Base-by-base conservation (phyloP, 1,284 basidiomycete species). In the Malassezia yamatoensis region DNA sequence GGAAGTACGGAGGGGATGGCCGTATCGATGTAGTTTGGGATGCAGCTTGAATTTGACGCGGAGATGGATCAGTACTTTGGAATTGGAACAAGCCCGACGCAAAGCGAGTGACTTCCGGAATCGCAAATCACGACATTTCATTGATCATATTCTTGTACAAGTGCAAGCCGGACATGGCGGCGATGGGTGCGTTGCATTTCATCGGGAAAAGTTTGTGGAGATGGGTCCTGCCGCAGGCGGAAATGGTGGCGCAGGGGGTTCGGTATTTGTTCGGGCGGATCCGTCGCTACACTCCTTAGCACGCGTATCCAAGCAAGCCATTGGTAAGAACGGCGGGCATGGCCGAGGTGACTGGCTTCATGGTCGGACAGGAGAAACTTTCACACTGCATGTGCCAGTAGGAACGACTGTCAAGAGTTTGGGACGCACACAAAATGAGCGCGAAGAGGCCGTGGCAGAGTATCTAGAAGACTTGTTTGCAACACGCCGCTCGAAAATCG, bases 141-240 rank as follows among this genome's bases (percentile, higher is more conserved):
- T 73, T 49, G 72, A 75, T 49, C 58, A 64, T 34, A 58, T 72
- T 29, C 41, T 47, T 21, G 42, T 74, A 6, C 59, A 58, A 9
- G 49, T 70, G 39, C 59, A 61, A 2, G 69, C 60, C 9, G 72
- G 72, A 10, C 60, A 62, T 41, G 72, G 72, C 40, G 72, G 72
- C 16, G 72, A 75, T 42, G 72, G 72, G 6, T 73, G 71, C 51
- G 68, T 74, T 1, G 63, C 71, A 0, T 75, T 75, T 41, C 60
- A 70, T 24, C 66, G 71, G 37, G 72, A 67, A 54, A 75, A 75
- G 61, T 72, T 65, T 49, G 65, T 72, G 33, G 49, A 64, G n/a
- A 66, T 65, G 49, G 72, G 72, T 10, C 72, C 72, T 15, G 68
- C 72, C 1, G 72, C 68, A 10, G 72, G 72, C 18, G 70, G 71